phyloP scores from a whole-genome alignment of 108 stramenopile species.

The Fragilariopsis cylindrus region DNA sequence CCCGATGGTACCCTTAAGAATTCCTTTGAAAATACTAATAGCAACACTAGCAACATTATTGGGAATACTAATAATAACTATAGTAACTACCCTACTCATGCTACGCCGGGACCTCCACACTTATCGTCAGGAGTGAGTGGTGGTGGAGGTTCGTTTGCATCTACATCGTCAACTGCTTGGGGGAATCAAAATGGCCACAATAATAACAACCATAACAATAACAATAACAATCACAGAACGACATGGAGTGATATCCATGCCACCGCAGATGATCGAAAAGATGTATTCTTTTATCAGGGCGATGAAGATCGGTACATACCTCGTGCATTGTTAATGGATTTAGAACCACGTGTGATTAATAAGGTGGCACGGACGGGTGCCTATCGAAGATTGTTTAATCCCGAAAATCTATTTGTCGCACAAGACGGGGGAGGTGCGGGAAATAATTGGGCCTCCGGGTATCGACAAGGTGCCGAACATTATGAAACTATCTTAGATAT shows the following conservation, averaged over 20 bases:
- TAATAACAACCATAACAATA: conserved; percentile 1
- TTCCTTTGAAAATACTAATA: conserved; percentile 21
- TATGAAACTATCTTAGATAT: conserved; percentile 97
- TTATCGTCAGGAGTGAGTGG: conserved; percentile 6
- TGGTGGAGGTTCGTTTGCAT: conserved; percentile 1
- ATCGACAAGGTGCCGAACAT: conserved; percentile 90
- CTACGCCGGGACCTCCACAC: conserved; percentile 3
- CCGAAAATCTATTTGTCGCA: conserved; percentile 95
- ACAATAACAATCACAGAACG: neutral
- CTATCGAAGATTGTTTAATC: conserved; percentile 91
- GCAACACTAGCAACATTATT: neutral
- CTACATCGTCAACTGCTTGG: conserved; percentile 2
- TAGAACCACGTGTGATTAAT: conserved; percentile 98
- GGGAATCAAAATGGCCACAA: conserved; percentile 8
- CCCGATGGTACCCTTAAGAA: conserved; percentile 91
- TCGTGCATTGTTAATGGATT: conserved; percentile 92
- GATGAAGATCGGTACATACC: conserved; percentile 96
- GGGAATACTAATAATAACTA: conserved; percentile 14
- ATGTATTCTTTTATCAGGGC: conserved; percentile 98
- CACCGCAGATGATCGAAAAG: conserved; percentile 86
- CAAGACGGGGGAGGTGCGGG: conserved; percentile 98
- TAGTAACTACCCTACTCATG: conserved; percentile 1
- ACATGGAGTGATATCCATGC: conserved; percentile 39
- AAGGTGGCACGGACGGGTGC: conserved; percentile 74
- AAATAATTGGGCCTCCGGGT: conserved; percentile 97